A percentile compares a stretch with the other conserved stretches of the same genome.
These are phyloP conservation scores for Lactarius tabidus DNA, from an alignment of 768 basidiomycete genomes.

Conservation along the genomic window DNA sequence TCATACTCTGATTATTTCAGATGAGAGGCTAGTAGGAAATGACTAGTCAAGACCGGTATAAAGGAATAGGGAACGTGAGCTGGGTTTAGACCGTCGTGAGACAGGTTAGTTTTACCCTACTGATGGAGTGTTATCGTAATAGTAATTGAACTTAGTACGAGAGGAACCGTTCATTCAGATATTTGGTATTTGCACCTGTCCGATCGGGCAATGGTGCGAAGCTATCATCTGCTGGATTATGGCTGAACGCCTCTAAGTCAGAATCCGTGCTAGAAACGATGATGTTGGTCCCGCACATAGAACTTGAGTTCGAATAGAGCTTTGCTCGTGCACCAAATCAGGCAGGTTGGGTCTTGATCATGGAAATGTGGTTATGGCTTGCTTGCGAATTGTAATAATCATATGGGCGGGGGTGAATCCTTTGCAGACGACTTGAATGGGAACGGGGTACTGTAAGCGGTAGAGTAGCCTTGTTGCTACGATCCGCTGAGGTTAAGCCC, in stretches of 20 bases:
- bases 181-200: conserved; percentile 79
- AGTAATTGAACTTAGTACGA: conserved; percentile 80
- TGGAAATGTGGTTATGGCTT: conserved; percentile 53
- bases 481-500: conserved; percentile 74
- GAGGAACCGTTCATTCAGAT: conserved; percentile 81
- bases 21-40: no score
- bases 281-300: conserved; percentile 66
- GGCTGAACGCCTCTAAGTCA: conserved; percentile 82
- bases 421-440: conserved; percentile 77
- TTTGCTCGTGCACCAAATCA: conserved; percentile 68
- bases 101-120: conserved; percentile 86
- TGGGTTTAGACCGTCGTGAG: conserved; percentile 82
- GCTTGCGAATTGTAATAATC: conserved; percentile 56
- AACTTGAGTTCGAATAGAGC: conserved; percentile 62
- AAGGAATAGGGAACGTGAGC: conserved; percentile 79
- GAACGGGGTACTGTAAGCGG: conserved; percentile 72
- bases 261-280: conserved; percentile 75
- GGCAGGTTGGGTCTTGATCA: conserved; percentile 43
- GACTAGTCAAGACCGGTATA: no score
- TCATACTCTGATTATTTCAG: no score
- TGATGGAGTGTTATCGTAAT: conserved; percentile 71
- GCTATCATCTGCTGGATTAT: conserved; percentile 82
- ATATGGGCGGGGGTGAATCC: conserved; percentile 71
- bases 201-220: conserved; percentile 74
- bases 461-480: conserved; percentile 78